Evolutionary conservation across 1,284 basidiomycete species (phyloP), one percentile per base, ranked within the genome.

Genomic region (Apiotrichum gracile): DNA sequence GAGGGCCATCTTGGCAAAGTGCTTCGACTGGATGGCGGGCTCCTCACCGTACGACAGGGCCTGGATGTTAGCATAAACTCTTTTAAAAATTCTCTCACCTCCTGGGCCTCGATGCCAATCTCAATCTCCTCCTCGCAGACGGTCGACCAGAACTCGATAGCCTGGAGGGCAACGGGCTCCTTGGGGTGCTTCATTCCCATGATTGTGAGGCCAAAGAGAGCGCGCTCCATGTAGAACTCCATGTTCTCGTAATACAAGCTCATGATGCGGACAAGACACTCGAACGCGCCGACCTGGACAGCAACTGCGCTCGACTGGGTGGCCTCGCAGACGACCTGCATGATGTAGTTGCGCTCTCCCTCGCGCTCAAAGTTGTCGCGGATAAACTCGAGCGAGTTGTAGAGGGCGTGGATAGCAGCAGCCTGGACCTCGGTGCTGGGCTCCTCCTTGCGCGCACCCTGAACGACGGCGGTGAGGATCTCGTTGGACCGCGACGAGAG

Each of bases 331-430:
- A 98, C 90, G 47, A 98, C 92, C 79, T 99, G 96, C 96, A 98
- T 98, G 76, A 99, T 98, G 78, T 97, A 98, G 78, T 97, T 98
- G 50, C 94, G 85, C 76, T 98, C 94, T 56, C 96, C 94, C 90
- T 97, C 92, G 54, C 91, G 85, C 64, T 97, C 91, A 76, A 99
- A 97, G 78, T 99, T 99, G 67, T 93, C 91, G 54, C 90, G 84
- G 49, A 98, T 90, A 70, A 99, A 99, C 74, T 97, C 93, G 50
- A 99, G 83, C 26, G 94, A 97, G 78, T 98, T 97, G 78, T 83
- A 88, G 27, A 99, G 79, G 0, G 94, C 92, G 69, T 88, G 85
- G 64, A 97, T 86, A 10, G 96, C 96, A 39, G 94, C 91, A n/a
- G 88, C 78, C 68, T 97, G 96, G 19, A 98, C 94, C 2, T 97